Percentiles rank a stretch among this genome's conserved stretches.
Evolutionary conservation across 306 rosid species (phyloP).

Genomic region (Chamaecrista fasciculata): DNA sequence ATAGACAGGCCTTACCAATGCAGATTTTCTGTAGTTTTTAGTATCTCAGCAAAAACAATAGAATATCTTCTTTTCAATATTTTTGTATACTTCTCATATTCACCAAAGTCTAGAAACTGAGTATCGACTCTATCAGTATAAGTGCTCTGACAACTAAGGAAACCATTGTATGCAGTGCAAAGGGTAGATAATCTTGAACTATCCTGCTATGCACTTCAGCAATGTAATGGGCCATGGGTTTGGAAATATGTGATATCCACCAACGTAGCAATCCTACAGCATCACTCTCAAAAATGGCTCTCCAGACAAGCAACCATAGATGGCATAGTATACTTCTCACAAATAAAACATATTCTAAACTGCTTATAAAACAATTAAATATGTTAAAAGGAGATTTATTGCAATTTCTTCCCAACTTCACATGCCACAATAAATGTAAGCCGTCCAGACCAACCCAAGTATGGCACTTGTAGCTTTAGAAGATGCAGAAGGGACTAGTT

Average conservation of each 20-base stretch:
- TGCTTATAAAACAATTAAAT: background rate
- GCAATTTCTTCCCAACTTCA: background rate
- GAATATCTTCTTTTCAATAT: background rate
- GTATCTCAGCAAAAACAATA: background rate
- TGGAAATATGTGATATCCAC: background rate
- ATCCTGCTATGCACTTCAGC: background rate
- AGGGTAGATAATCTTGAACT: background rate
- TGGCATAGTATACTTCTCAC: background rate
- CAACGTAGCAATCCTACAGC: background rate
- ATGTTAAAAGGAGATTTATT: background rate
- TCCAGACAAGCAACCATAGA: background rate
- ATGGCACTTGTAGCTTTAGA: background rate
- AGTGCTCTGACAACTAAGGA: slow-evolving; percentile 2
- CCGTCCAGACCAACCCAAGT: background rate
- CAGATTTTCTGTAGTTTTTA: background rate
- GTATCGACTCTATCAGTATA: slow-evolving; percentile 9
- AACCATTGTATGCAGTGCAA: background rate
- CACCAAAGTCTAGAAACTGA: slow-evolving; percentile 1
- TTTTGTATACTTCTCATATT: slow-evolving; percentile 14
- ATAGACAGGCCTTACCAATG: slow-evolving; percentile 4
- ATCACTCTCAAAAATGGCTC: background rate
- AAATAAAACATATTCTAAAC: background rate
- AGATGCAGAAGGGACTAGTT: background rate
- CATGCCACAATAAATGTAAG: background rate
- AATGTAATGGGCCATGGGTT: background rate